Conservation (phyloP, 345 rosid genomes). For the Cochlearia excelsa region DNA sequence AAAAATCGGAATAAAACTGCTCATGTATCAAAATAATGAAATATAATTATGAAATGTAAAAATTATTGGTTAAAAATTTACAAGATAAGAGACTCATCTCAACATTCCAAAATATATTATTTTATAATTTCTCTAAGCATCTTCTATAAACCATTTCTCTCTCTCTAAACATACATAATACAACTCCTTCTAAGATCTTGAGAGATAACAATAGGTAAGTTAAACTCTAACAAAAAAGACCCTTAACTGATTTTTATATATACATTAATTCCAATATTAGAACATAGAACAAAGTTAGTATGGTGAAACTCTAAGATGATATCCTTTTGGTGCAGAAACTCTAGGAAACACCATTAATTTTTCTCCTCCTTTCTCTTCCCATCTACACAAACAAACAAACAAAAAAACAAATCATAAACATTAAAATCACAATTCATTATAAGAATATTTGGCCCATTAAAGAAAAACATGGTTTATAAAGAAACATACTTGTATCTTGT, state of each 20-base stretch:
- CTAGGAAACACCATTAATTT: conserved; percentile 78
- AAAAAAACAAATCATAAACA: background rate
- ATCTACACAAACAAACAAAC: conserved; percentile 54
- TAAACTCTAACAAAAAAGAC: conserved; percentile 21
- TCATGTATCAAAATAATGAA: too few relatives aligned
- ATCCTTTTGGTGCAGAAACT: conserved; percentile 90
- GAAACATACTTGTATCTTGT: conserved; percentile 67
- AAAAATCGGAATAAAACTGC: too few relatives aligned
- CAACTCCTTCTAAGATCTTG: conserved; percentile 18
- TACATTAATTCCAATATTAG: conserved; percentile 13
- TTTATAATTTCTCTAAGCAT: background rate
- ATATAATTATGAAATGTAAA: background rate
- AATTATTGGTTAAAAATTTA: conserved; percentile 11
- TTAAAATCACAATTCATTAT: background rate
- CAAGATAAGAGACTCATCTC: conserved; percentile 23
- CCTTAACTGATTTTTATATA: conserved; percentile 4
- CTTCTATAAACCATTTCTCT: conserved; percentile 10
- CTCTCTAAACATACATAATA: conserved; percentile 21
- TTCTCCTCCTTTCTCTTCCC: conserved; percentile 82
- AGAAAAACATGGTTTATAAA: too few relatives aligned
- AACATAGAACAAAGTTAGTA: conserved; percentile 34
- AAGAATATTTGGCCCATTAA: too few relatives aligned
- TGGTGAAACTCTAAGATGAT: conserved; percentile 65
- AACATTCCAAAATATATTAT: conserved; percentile 17
- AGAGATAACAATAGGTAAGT: conserved; percentile 23